Base-by-base conservation (phyloP, 1,139 yeast species). In the Zhuliangozyma parablackwelliae region DNA sequence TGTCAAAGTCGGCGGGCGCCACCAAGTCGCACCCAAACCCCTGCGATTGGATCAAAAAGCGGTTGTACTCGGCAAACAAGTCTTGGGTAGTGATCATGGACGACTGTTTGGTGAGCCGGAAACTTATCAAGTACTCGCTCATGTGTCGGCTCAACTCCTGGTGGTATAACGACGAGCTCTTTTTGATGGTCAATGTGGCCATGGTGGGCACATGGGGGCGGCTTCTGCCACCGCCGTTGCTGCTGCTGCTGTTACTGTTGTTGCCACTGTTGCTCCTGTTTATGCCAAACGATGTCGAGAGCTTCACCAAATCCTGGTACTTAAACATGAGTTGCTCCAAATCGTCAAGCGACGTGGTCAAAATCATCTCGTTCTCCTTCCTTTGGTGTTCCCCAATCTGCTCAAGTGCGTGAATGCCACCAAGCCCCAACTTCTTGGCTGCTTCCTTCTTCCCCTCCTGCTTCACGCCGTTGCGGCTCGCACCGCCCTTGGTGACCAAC, bases 331-430 rank as follows among this genome's bases (percentile, higher is more conserved):
- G 64, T 32, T 83, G 82, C 44, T 83, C 83, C 33, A 90, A 61
- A 56, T 88, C 96, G 38, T 82, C 84, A 30, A 90, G 61, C 0
- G 96, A 89, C 26, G 75, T 72, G 28, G 78, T 75, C 37, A 89
- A 64, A 0, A 89, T 70, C 16, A 70, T 54, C 40, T 85, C 87
- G 44, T 82, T 84, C 35, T 76, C 73, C 39, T 72, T 67, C 8
- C 85, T 63, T 47, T 76, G 75, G 30, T 68, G 65, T 43, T 78
- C 82, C 31, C 82, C 79, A 9, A 72, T 60, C 35, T 69, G 69
- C 46, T 88, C 86, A 16, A 90, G 64, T 1, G 87, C 87, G 47
- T 80, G 82, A 7, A 90, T 80, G 0, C 97, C 95, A 7, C 24
- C 24, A 7, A 23, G 10, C 24, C 24, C 24, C 9, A 9, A 23